phyloP scores from a whole-genome alignment of 768 basidiomycete species.

The Termitomyces sp. region DNA sequence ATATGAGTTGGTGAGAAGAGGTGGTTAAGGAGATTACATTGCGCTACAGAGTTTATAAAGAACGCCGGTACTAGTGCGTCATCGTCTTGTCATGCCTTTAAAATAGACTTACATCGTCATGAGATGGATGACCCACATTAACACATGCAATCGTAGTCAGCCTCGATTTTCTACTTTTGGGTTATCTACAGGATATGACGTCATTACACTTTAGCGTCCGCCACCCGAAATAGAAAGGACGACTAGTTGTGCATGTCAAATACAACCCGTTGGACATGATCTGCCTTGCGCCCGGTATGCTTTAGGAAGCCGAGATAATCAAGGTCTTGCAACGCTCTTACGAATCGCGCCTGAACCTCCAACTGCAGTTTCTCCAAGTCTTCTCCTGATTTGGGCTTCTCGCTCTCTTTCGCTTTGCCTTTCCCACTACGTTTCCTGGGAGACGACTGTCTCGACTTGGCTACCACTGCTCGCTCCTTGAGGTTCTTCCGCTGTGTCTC shows the following conservation, averaged over 20 bases:
- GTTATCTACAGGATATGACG: background rate
- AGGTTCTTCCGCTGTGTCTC: slow-evolving; percentile 46
- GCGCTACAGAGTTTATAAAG: background rate
- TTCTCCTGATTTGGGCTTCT: slow-evolving; percentile 31
- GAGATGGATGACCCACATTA: background rate
- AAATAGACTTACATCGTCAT: background rate
- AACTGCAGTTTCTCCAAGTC: slow-evolving; percentile 38
- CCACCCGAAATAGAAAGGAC: no score
- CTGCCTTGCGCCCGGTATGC: slow-evolving; percentile 71
- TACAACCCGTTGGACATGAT: slow-evolving; percentile 66
- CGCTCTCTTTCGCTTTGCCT: slow-evolving; percentile 17
- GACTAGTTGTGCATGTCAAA: slow-evolving; percentile 43
- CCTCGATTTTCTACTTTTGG: background rate
- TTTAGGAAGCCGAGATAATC: slow-evolving; percentile 78
- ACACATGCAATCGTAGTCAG: background rate
- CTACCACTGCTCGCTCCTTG: slow-evolving; percentile 8
- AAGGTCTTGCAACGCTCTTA: slow-evolving; percentile 75
- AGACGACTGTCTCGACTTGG: slow-evolving; percentile 1
- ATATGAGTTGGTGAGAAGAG: no score
- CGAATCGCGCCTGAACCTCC: slow-evolving; percentile 72
- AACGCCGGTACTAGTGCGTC: background rate
- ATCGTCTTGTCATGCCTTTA: background rate
- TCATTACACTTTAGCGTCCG: background rate
- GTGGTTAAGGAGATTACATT: background rate
- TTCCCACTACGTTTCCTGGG: slow-evolving; percentile 15